Conservation (phyloP, 306 rosid genomes). For the Cicer chorassanicum region DNA sequence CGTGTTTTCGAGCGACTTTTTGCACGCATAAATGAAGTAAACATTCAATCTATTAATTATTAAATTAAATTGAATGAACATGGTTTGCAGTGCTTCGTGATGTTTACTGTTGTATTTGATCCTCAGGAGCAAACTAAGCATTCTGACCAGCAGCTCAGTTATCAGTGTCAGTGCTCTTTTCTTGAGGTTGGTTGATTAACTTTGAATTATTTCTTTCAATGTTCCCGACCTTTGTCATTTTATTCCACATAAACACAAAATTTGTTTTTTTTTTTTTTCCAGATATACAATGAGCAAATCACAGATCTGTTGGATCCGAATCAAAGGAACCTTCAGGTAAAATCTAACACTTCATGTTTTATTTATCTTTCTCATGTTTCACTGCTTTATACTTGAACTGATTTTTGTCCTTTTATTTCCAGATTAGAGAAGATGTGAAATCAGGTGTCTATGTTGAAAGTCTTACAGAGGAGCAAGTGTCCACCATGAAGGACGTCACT, state of each 20-base stretch:
- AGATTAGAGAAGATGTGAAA: constrained; percentile 98
- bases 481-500: constrained; percentile 73
- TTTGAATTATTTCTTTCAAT: constrained; percentile 30
- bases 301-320: constrained; percentile 92
- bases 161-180: constrained; percentile 92
- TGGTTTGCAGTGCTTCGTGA: constrained; percentile 16
- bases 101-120: constrained; percentile 39
- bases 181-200: constrained; percentile 71
- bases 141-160: constrained; percentile 80
- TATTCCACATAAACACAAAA: constrained; percentile 38
- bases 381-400: constrained; percentile 20
- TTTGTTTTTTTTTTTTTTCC: constrained; percentile 45
- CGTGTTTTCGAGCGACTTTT: constrained; percentile 88
- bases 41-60: constrained; percentile 34
- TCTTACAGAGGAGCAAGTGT: constrained; percentile 82
- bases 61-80: not conserved
- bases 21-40: constrained; percentile 83
- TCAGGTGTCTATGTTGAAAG: constrained; percentile 98
- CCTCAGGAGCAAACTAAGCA: constrained; percentile 89
- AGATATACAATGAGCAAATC: constrained; percentile 99
- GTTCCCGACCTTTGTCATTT: constrained; percentile 27
- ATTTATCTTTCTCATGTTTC: constrained; percentile 14
- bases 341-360: constrained; percentile 24
- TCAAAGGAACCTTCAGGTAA: constrained; percentile 85
- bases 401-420: constrained; percentile 46